Conservation (phyloP, 352 stramenopile genomes). For the Phytopythium litorale region DNA sequence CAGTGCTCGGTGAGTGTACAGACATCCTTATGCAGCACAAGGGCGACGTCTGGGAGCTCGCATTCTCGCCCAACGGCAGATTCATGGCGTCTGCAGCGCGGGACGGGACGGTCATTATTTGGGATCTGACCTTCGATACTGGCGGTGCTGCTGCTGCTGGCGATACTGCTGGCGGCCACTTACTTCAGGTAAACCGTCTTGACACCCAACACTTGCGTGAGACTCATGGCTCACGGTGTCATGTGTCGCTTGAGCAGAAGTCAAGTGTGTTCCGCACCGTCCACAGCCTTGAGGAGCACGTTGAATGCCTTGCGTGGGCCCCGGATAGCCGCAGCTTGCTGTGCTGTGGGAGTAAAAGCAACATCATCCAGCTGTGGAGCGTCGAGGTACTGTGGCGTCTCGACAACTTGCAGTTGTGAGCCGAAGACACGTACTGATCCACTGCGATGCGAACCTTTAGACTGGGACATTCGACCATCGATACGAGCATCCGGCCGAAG, state of each 20-base stretch:
- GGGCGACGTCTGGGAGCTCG: constrained; percentile 60
- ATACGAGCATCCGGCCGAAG: constrained; percentile 55
- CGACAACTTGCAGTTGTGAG: background rate
- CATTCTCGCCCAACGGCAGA: constrained; percentile 76
- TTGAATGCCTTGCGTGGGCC: constrained; percentile 66
- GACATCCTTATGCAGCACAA: constrained; percentile 43
- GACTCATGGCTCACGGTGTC: background rate
- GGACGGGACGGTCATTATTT: constrained; percentile 77
- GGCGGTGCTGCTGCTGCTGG: constrained; percentile 2
- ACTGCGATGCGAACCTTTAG: constrained; percentile 13
- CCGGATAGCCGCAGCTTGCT: constrained; percentile 55
- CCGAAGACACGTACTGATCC: background rate
- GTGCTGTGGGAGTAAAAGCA: constrained; percentile 43
- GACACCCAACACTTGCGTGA: background rate
- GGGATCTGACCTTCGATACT: constrained; percentile 33
- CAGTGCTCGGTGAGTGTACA: constrained; percentile 31
- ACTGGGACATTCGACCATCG: constrained; percentile 40
- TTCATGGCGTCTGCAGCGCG: constrained; percentile 76
- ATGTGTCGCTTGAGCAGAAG: constrained; percentile 8
- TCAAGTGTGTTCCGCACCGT: constrained; percentile 35
- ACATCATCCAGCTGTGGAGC: constrained; percentile 67
- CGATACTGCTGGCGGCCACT: background rate
- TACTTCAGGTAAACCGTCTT: constrained; percentile 11
- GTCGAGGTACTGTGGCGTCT: constrained; percentile 24
- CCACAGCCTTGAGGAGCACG: constrained; percentile 37